Conservation (phyloP, 441 rosid genomes). For the Adansonia gregorii region DNA sequence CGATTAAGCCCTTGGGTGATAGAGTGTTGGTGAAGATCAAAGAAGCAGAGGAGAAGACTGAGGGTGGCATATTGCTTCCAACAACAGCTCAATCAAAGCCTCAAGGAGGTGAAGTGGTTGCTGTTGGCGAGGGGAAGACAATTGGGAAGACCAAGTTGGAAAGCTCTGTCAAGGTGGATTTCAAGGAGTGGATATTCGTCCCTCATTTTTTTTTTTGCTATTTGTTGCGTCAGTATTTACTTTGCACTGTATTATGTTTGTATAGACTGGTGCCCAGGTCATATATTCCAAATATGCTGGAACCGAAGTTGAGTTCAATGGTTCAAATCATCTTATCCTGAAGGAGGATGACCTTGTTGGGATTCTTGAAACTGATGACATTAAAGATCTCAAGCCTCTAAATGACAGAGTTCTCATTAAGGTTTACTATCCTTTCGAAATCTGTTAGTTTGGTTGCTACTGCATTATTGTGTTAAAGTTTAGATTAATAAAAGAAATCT, state of each 20-base stretch:
- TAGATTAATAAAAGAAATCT: background rate
- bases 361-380: conserved; percentile 82
- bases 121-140: conserved; percentile 84
- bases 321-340: conserved; percentile 74
- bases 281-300: conserved; percentile 90
- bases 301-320: conserved; percentile 83
- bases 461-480: background rate
- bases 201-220: background rate
- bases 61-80: conserved; percentile 90
- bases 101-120: conserved; percentile 91
- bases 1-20: conserved; percentile 84
- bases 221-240: conserved; percentile 1
- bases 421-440: conserved; percentile 39
- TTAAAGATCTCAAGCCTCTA: conserved; percentile 91
- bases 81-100: conserved; percentile 80
- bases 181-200: background rate
- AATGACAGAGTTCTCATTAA: conserved; percentile 82
- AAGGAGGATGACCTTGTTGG: conserved; percentile 95
- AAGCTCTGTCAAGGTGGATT: conserved; percentile 59
- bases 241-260: conserved; percentile 15
- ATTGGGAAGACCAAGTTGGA: conserved; percentile 64
- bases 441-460: background rate
- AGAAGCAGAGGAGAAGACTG: conserved; percentile 78
- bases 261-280: conserved; percentile 78
- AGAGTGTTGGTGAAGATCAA: conserved; percentile 86